Percentiles rank a stretch among this genome's conserved stretches.
phyloP scores from a whole-genome alignment of 257 asterid genomes.

The Fraxinus anomala region DNA sequence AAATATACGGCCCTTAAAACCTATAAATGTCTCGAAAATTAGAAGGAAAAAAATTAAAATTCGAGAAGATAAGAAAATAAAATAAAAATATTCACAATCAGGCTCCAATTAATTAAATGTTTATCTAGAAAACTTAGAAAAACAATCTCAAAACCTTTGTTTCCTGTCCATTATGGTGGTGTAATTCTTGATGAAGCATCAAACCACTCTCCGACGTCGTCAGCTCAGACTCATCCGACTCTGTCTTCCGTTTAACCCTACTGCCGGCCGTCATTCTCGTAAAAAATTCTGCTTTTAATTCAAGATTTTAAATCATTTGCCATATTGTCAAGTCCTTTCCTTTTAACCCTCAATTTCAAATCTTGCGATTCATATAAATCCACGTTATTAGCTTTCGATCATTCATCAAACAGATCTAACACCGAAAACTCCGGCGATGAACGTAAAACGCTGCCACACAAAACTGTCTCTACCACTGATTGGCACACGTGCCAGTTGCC shows the following conservation, averaged over 20 bases:
- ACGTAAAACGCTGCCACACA: conserved; percentile 38
- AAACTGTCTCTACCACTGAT: conserved; percentile 51
- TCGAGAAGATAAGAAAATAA: background rate
- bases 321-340: background rate
- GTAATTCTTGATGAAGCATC: conserved; percentile 25
- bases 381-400: conserved; percentile 17
- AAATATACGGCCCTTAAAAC: no score
- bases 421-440: conserved; percentile 27
- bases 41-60: background rate
- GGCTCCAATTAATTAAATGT: background rate
- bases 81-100: background rate
- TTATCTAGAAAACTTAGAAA: conserved; percentile 23
- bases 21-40: background rate
- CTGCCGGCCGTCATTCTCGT: conserved; percentile 30
- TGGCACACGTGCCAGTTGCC: conserved; percentile 58
- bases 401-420: conserved; percentile 13
- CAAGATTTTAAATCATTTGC: conserved; percentile 29
- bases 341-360: background rate
- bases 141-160: conserved; percentile 53
- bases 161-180: conserved; percentile 25
- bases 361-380: conserved; percentile 21
- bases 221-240: conserved; percentile 44
- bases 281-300: conserved; percentile 20
- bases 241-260: conserved; percentile 22
- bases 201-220: conserved; percentile 42